phyloP scores from a whole-genome alignment of 108 stramenopile genomes.

The Cyclotella distinguenda region DNA sequence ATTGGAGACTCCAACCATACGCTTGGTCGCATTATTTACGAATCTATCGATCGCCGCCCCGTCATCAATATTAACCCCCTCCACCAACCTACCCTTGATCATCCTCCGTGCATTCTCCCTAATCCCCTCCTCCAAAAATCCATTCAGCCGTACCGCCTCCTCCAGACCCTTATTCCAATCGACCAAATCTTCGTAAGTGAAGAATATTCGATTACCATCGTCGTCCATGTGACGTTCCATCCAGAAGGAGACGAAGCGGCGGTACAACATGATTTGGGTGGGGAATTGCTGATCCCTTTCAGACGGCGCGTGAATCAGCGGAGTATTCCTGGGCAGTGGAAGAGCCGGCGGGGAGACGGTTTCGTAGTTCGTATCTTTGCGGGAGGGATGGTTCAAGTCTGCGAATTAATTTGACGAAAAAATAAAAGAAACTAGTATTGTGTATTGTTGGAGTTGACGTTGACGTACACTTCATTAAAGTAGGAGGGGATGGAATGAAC shows the following conservation, averaged over 20 bases:
- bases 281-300: conserved; percentile 28
- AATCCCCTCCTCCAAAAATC: conserved; percentile 20
- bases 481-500: conserved; percentile 32
- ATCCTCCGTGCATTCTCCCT: conserved; percentile 10
- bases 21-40: conserved; percentile 3
- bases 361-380: conserved; percentile 24
- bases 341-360: conserved; percentile 23
- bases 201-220: conserved; percentile 24
- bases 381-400: not conserved
- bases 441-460: not conserved
- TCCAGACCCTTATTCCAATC: conserved; percentile 11
- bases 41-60: conserved; percentile 12
- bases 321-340: conserved; percentile 7
- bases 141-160: conserved; percentile 20
- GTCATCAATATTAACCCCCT: conserved; percentile 1
- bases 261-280: conserved; percentile 26
- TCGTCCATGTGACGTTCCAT: conserved; percentile 25
- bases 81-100: conserved; percentile 5
- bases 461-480: conserved; percentile 28
- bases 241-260: conserved; percentile 41
- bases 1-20: conserved; percentile 8
- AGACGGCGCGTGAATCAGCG: conserved; percentile 11
- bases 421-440: not conserved
- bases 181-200: conserved; percentile 31
- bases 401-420: not conserved